Conservation (phyloP, 2,329 filamentous ascomycete genomes). For the Diaporthe longicolla region DNA sequence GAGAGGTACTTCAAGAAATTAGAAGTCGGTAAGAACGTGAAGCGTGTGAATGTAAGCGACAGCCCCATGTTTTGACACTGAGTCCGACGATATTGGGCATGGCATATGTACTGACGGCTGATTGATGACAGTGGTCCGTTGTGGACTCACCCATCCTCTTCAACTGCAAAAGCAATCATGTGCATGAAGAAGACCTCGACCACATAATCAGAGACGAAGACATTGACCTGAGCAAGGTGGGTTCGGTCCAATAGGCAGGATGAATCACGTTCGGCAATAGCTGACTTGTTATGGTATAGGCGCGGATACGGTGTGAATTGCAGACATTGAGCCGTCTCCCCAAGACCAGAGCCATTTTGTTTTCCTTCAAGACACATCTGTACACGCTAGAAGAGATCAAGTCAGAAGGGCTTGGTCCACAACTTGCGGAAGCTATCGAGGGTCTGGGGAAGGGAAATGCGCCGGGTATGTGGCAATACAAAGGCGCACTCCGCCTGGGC, state of each 20-base stretch:
- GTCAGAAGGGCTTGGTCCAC: conserved; percentile 61
- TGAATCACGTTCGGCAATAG: no score
- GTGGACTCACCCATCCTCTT: conserved; percentile 60
- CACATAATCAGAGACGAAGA: conserved; percentile 52
- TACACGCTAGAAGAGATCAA: conserved; percentile 65
- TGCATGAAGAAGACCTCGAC: conserved; percentile 50
- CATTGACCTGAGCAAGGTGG: conserved; percentile 56
- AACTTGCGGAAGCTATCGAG: conserved; percentile 67
- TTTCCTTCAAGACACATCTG: conserved; percentile 70
- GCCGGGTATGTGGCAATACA: conserved; percentile 68
- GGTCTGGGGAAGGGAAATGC: conserved; percentile 65
- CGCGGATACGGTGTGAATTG: conserved; percentile 62
- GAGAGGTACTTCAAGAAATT: conserved; percentile 66
- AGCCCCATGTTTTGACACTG: background rate
- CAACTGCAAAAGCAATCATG: conserved; percentile 55
- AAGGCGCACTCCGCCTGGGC: conserved; percentile 64
- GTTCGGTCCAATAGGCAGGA: background rate
- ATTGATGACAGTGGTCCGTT: conserved; percentile 61
- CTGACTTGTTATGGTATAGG: conserved; percentile 45
- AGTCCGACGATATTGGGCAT: background rate
- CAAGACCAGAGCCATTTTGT: conserved; percentile 61
- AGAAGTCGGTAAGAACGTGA: conserved; percentile 63
- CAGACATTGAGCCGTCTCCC: conserved; percentile 67
- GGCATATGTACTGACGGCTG: background rate
- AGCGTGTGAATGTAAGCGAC: conserved; percentile 63